These are phyloP conservation scores for Trichoderma brevicompactum DNA, from an alignment of 2,329 filamentous ascomycete species.

Conservation along the genomic window DNA sequence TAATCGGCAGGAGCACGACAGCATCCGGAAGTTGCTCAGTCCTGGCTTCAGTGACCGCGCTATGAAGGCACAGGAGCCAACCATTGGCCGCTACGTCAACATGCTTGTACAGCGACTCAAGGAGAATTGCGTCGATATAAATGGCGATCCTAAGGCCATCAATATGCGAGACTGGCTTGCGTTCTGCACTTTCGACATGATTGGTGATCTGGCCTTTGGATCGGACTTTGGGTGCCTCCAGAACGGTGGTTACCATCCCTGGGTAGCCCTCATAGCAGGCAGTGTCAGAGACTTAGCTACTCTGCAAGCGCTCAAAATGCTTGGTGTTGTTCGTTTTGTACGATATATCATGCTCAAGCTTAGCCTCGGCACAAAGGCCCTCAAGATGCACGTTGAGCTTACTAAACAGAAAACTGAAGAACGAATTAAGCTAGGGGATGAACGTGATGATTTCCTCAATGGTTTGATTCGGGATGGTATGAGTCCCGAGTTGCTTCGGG, in stretches of 20 bases:
- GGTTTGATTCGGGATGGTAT: neutral
- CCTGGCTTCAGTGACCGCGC: conserved; percentile 36
- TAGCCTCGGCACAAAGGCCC: neutral
- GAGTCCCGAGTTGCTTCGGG: conserved; percentile 28
- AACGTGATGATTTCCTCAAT: neutral
- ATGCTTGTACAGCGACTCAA: conserved; percentile 45
- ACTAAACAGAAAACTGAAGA: neutral
- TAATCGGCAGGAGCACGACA: conserved; percentile 28
- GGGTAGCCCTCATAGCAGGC: conserved; percentile 31
- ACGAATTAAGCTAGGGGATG: neutral
- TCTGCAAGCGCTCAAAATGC: neutral
- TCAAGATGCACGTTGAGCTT: conserved; percentile 1
- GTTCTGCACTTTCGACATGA: conserved; percentile 38
- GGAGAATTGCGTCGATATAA: conserved; percentile 31
- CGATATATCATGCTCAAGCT: neutral
- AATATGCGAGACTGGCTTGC: conserved; percentile 38
- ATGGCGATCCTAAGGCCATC: conserved; percentile 31
- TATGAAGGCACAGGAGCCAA: conserved; percentile 35
- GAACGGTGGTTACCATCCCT: conserved; percentile 35
- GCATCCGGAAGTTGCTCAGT: conserved; percentile 30
- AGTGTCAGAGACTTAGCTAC: conserved; percentile 10
- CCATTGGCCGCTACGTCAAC: conserved; percentile 45
- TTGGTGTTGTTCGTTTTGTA: neutral
- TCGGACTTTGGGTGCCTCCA: conserved; percentile 36
- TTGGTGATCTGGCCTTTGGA: conserved; percentile 38